phyloP scores from a whole-genome alignment of 2,329 filamentous ascomycete species.

The Chalara sp. region DNA sequence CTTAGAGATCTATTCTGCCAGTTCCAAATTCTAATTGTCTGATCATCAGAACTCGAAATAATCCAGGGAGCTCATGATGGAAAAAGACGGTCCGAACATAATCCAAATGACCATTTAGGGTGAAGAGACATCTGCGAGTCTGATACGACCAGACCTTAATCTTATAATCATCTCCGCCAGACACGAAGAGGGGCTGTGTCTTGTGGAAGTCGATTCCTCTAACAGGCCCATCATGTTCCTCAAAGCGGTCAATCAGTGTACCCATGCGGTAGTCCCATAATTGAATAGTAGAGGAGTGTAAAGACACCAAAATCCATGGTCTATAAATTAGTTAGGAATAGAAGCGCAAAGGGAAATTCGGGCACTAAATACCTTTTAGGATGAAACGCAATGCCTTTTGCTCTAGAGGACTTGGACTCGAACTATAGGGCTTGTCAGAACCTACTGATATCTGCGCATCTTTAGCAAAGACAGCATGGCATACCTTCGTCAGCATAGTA shows the following conservation, averaged over 20 bases:
- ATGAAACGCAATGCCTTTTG: slow-evolving; percentile 69
- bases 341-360: slow-evolving; percentile 16
- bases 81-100: slow-evolving; percentile 99
- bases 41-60: slow-evolving; percentile 91
- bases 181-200: slow-evolving; percentile 96
- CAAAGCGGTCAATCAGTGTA: slow-evolving; percentile 96
- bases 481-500: slow-evolving; percentile 65
- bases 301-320: slow-evolving; percentile 98
- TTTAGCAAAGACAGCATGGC: not conserved
- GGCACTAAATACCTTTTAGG: slow-evolving; percentile 49
- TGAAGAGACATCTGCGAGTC: slow-evolving; percentile 92
- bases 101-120: slow-evolving; percentile 94
- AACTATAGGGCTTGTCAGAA: slow-evolving; percentile 40
- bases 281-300: slow-evolving; percentile 98
- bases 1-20: slow-evolving; percentile 95
- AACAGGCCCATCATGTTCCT: slow-evolving; percentile 97
- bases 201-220: slow-evolving; percentile 98
- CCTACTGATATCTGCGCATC: not conserved
- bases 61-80: slow-evolving; percentile 98
- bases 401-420: slow-evolving; percentile 69
- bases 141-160: slow-evolving; percentile 99
- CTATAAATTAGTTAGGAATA: slow-evolving; percentile 38
- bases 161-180: slow-evolving; percentile 98
- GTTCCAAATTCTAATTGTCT: slow-evolving; percentile 99
- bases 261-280: slow-evolving; percentile 99